These are phyloP conservation scores for Spergularia bocconei DNA, from an alignment of 148 eudicot genomes.

Conservation along the genomic window DNA sequence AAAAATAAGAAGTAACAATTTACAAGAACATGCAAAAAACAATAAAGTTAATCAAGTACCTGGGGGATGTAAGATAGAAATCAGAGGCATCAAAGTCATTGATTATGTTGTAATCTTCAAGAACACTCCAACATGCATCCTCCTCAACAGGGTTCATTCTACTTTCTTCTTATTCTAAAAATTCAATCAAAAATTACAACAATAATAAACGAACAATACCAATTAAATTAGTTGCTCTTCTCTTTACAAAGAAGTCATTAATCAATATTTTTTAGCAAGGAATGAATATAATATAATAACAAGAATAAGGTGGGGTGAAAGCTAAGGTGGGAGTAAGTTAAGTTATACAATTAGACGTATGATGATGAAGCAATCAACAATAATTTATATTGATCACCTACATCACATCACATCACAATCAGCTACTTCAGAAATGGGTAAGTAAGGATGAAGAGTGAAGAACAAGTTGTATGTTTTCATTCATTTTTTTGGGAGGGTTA, in stretches of 20 bases:
- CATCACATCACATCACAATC: not conserved
- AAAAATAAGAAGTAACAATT: not conserved
- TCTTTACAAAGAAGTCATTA: not conserved
- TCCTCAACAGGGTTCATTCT: slow-evolving; percentile 21
- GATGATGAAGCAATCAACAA: not conserved
- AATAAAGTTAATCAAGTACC: not conserved
- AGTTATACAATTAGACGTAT: not conserved
- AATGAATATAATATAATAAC: not conserved
- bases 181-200: not conserved
- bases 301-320: slow-evolving; percentile 3
- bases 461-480: not conserved
- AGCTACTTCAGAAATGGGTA: not conserved
- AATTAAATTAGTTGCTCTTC: not conserved
- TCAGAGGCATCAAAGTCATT: slow-evolving; percentile 32
- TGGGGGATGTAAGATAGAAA: slow-evolving; percentile 14
- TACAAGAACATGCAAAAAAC: not conserved
- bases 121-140: slow-evolving; percentile 20
- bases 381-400: not conserved
- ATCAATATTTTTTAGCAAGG: not conserved
- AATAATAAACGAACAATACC: not conserved
- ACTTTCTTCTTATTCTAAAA: not conserved
- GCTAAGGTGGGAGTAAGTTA: slow-evolving; percentile 6
- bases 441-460: not conserved
- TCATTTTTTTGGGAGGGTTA: slow-evolving; percentile 1
- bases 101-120: slow-evolving; percentile 17